Evolutionary conservation across 495 filamentous ascomycete genomes (phyloP).

Genomic region (Trichocladium uniseriatum): DNA sequence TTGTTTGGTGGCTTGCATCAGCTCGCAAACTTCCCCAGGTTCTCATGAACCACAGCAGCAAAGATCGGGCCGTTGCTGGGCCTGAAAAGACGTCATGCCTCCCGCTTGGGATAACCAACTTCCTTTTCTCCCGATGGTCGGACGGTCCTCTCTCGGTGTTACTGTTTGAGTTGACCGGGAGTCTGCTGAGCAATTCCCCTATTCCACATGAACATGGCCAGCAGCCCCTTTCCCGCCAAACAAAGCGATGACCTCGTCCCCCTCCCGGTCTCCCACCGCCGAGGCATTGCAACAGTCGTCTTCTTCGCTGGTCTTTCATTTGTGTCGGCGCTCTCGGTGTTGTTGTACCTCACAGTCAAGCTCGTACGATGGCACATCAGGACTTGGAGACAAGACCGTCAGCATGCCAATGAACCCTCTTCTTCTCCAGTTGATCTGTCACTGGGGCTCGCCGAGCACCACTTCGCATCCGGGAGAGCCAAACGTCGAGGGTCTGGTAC

Average conservation of each 20-base stretch:
- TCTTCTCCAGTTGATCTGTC: conserved; percentile 13
- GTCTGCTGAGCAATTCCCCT: conserved; percentile 2
- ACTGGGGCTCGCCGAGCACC: conserved; percentile 16
- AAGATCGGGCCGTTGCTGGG: too few relatives aligned
- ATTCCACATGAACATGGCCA: not conserved
- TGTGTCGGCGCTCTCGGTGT: conserved; percentile 38
- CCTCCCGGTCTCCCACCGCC: conserved; percentile 36
- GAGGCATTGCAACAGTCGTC: conserved; percentile 42
- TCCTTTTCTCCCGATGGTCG: too few relatives aligned
- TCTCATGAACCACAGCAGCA: too few relatives aligned
- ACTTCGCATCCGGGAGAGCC: conserved; percentile 4
- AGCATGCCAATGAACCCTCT: not conserved
- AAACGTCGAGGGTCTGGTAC: not conserved
- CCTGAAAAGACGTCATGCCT: too few relatives aligned
- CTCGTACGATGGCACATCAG: conserved; percentile 42
- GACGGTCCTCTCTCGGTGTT: too few relatives aligned
- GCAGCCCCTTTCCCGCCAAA: not conserved
- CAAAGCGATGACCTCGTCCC: conserved; percentile 26
- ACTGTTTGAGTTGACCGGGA: not conserved
- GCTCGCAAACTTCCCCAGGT: too few relatives aligned
- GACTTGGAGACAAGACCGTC: conserved; percentile 4
- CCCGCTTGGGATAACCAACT: too few relatives aligned
- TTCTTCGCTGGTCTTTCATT: conserved; percentile 47
- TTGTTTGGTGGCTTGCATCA: too few relatives aligned
- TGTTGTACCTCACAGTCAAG: conserved; percentile 44